Evolutionary conservation across 768 basidiomycete species (phyloP).

Genomic region (Agaricus sinodeliciosus): DNA sequence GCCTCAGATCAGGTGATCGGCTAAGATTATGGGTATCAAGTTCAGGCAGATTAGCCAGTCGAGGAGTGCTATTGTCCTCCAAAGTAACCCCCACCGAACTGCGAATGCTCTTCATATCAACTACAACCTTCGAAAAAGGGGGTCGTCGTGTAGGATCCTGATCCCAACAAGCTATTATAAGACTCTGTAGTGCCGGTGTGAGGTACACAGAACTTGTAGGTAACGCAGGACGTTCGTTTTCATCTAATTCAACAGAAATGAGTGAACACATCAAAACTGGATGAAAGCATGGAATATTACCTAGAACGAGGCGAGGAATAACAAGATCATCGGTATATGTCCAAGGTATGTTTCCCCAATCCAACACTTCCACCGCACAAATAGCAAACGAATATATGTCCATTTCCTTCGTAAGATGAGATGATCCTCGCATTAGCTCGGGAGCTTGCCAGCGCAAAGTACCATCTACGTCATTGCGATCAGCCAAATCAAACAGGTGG

Average conservation of each 20-base stretch:
- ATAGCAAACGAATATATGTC: conserved; percentile 72
- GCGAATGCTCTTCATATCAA: conserved; percentile 38
- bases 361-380: conserved; percentile 55
- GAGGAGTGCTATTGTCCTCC: conserved; percentile 17
- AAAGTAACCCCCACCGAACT: conserved; percentile 20
- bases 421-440: conserved; percentile 48
- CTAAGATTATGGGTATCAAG: background rate
- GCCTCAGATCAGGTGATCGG: conserved; percentile 34
- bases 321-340: conserved; percentile 39
- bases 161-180: conserved; percentile 51
- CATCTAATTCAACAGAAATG: conserved; percentile 25
- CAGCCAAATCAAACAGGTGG: conserved; percentile 1
- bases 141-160: conserved; percentile 45
- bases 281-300: conserved; percentile 25
- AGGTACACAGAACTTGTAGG: conserved; percentile 29
- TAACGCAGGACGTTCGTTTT: conserved; percentile 44
- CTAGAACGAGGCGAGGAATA: conserved; percentile 44
- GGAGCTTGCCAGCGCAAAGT: conserved; percentile 70
- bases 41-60: background rate
- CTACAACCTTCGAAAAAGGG: conserved; percentile 42
- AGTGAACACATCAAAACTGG: conserved; percentile 10
- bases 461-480: conserved; percentile 34
- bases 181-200: conserved; percentile 29
- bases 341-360: conserved; percentile 60
- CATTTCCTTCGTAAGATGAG: conserved; percentile 41